These are phyloP conservation scores for Coffea eugenioides DNA, from an alignment of 257 asterid genomes.

Conservation along the genomic window DNA sequence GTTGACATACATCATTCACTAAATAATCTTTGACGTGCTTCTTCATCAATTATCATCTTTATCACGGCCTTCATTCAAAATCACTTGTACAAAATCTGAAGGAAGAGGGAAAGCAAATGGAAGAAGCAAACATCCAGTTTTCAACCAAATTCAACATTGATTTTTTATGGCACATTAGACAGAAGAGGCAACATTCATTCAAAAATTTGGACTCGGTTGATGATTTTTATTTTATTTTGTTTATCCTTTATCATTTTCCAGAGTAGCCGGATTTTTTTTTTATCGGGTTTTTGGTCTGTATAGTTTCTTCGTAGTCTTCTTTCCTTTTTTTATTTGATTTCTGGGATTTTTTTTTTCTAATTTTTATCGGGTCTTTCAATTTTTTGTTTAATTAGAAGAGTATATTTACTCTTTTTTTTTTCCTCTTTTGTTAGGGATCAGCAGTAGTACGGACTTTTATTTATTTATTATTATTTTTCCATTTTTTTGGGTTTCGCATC, in stretches of 20 bases:
- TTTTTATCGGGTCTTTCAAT: neutral
- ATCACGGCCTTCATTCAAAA: neutral
- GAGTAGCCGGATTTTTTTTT: neutral
- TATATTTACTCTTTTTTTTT: too few species aligned
- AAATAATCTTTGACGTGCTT: neutral
- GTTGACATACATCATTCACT: conserved; percentile 36
- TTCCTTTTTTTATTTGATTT: neutral
- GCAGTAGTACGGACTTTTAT: neutral
- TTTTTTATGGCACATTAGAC: neutral
- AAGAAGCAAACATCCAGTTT: neutral
- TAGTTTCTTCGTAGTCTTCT: neutral
- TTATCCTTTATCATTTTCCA: neutral
- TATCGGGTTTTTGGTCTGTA: neutral
- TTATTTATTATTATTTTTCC: too few species aligned
- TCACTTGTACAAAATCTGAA: neutral
- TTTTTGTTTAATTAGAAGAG: neutral
- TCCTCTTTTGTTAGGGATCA: too few species aligned
- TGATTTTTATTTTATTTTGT: too few species aligned
- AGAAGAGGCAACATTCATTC: neutral
- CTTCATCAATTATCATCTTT: too few species aligned
- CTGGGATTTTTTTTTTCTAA: neutral
- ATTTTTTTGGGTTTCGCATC: neutral
- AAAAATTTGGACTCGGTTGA: neutral
- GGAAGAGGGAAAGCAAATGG: neutral
- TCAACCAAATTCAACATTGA: neutral